Evolutionary conservation across 345 rosid genomes (phyloP), one percentile per base, ranked within the genome.

Genomic region (Populus nigra): DNA sequence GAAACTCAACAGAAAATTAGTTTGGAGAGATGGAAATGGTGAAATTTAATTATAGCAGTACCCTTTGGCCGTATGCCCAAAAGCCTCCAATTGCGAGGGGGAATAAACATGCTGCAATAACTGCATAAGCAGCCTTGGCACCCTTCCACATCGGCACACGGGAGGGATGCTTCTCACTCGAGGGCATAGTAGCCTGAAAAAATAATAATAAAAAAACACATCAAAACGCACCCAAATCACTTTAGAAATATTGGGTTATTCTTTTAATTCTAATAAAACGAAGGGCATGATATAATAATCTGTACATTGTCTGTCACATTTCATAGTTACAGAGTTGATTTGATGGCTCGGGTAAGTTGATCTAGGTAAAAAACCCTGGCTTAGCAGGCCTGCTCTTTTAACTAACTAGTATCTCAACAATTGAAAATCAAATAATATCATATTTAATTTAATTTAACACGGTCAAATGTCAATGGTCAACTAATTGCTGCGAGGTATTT

Each of bases 81-180:
- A 76, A 86, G 25, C 88, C 88, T 8, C 76, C 83, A 39, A 86
- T 76, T 41, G 88, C 88, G 15, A 86, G 77, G 36, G 86, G 84
- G 75, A 82, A 86, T 2, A 86, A 63, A 73, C 81, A 82, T 68
- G 71, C 23, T 5, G 87, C 85, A 49, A 86, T 76, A 7, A 77
- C 29, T 25, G 76, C 50, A 63, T 84, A 86, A 2, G 89, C 74
- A 23, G 78, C 62, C 72, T 29, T 84, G 29, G 74, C 89, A 10
- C 85, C 89, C 72, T 75, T 82, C 89, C 89, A 80, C 89, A 86
- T 86, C 2, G 85, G 85, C 67, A 75, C 76, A 5, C 70, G 41
- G 10, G 87, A 82, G 50, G 87, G 85, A 55, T 78, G 82, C 39
- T 80, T 62, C 65, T 76, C 79, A 67, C 80, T 84, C 8, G 87